phyloP scores from a whole-genome alignment of 495 filamentous ascomycete genomes.

The Podospora pseudocomata region DNA sequence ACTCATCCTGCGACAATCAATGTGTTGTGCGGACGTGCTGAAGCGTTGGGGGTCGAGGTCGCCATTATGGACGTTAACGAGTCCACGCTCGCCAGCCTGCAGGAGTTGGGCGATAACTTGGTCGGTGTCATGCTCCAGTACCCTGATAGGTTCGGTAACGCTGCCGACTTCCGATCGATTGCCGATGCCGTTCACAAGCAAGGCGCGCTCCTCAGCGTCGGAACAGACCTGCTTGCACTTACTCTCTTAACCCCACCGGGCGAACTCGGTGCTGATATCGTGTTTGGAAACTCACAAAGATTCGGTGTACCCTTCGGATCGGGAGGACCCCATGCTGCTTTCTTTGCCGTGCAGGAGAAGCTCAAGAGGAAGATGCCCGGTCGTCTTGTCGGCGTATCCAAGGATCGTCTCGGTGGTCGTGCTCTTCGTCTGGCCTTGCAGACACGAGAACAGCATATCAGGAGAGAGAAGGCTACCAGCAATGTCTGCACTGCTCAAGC shows the following conservation, averaged over 20 bases:
- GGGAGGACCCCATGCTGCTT: conserved; percentile 94
- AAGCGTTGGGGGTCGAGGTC: conserved; percentile 87
- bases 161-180: conserved; percentile 69
- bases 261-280: conserved; percentile 95
- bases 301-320: conserved; percentile 93
- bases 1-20: conserved; percentile 89
- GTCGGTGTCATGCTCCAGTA: conserved; percentile 94
- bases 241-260: conserved; percentile 88
- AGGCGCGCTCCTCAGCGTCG: conserved; percentile 80
- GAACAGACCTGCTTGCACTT: conserved; percentile 87
- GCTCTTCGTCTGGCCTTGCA: conserved; percentile 89
- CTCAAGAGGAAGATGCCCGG: conserved; percentile 96
- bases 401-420: conserved; percentile 78
- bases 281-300: conserved; percentile 92
- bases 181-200: conserved; percentile 74
- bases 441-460: conserved; percentile 95
- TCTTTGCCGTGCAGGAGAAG: conserved; percentile 91
- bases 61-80: conserved; percentile 66
- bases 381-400: conserved; percentile 86
- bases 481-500: conserved; percentile 99
- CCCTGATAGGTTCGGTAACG: conserved; percentile 82
- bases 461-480: conserved; percentile 96
- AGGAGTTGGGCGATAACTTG: conserved; percentile 74
- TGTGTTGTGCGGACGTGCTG: conserved; percentile 82
- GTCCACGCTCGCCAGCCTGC: conserved; percentile 58